Evolutionary conservation across 2,329 filamentous ascomycete genomes (phyloP), one percentile per base, ranked within the genome.

Genomic region (Sporothrix inflata): DNA sequence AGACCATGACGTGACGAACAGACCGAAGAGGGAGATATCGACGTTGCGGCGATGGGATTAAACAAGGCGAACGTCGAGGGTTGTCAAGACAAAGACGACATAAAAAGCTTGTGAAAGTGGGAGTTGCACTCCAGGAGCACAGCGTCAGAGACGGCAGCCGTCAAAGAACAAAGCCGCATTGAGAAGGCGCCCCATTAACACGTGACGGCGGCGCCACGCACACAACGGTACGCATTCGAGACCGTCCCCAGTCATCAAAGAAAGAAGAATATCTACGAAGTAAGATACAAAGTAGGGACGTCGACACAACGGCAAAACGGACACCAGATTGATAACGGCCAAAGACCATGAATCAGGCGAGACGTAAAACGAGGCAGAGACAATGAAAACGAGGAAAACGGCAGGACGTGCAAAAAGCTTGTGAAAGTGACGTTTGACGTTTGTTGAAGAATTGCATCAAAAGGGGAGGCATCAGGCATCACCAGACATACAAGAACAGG

Each of bases 81-180:
- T 40, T 40, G 34, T 60, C 55, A 16, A 30, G 40, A 21, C 30
- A 69, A 47, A 49, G 47, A 55, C 4, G 49, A 30, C 47, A 66
- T 40, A 30, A 71, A 57, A 70, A 72, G 71, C 72, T 73, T 74
- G 73, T 75, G 74, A 74, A n/a, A 72, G 68, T 66, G 68, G 30
- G n/a, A 34, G 55, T 60, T 47, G 45, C 16, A n/a, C n/a, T n/a
- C n/a, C n/a, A n/a, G n/a, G n/a, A n/a, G n/a, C n/a, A 19, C 12
- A 47, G 45, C 45, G 8, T 19, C 16, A 51, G 47, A 51, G 49
- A 57, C 9, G 19, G 21, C n/a, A 45, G 38, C 12, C 16, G 38
- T 45, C 21, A 21, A 34, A 42, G 57, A 27, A 65, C 60, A 65
- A 63, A 27, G 60, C 19, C 60, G 60, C 38, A 45, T 65, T 27